These are phyloP conservation scores for Pontederia crassipes DNA, from an alignment of 176 grass and related monocot genomes.

Conservation along the genomic window DNA sequence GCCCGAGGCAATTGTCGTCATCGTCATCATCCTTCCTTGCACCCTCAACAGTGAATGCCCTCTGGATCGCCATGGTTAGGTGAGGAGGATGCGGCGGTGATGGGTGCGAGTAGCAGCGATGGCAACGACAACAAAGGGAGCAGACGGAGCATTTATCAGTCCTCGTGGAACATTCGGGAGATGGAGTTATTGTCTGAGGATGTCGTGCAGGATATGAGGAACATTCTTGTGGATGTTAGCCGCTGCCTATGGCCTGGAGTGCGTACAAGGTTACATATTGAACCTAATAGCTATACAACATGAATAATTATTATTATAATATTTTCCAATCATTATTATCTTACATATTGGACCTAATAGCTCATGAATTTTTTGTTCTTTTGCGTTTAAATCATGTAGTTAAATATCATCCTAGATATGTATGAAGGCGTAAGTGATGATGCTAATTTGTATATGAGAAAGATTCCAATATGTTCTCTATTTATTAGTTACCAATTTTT, in stretches of 20 bases:
- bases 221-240: constrained; percentile 55
- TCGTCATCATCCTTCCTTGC: constrained; percentile 16
- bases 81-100: not conserved
- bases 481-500: too few relatives aligned
- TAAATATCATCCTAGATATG: too few relatives aligned
- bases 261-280: constrained; percentile 39
- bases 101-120: constrained; percentile 12
- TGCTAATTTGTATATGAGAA: too few relatives aligned
- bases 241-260: constrained; percentile 71
- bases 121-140: not conserved
- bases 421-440: too few relatives aligned
- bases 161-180: constrained; percentile 57
- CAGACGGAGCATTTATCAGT: constrained; percentile 47
- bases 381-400: too few relatives aligned
- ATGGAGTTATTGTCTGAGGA: constrained; percentile 72
- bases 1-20: constrained; percentile 22
- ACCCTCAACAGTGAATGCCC: constrained; percentile 10
- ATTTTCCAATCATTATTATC: too few relatives aligned
- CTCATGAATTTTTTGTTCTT: too few relatives aligned
- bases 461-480: too few relatives aligned
- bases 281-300: too few relatives aligned
- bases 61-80: constrained; percentile 56
- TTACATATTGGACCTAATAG: too few relatives aligned
- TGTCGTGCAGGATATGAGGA: constrained; percentile 52
- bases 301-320: too few relatives aligned